Base-by-base conservation (phyloP, 2,329 filamentous ascomycete species). In the Scedosporium apiospermum region DNA sequence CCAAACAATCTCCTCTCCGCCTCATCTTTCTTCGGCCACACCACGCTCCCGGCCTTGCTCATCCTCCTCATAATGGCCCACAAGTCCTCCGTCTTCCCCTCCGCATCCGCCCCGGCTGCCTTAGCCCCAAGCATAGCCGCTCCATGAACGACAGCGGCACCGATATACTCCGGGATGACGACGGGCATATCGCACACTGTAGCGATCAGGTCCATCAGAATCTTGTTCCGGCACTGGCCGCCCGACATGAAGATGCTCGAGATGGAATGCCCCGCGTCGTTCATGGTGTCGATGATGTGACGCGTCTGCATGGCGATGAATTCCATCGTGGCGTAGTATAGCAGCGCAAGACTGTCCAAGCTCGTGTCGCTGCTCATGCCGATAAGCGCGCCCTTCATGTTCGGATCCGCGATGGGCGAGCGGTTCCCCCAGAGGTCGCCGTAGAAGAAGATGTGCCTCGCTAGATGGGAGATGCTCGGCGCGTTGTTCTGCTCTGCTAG, bases 41-140 rank as follows among this genome's bases (percentile, higher is more conserved):
- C 88, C 58, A 92, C 84, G 69, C 88, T 90, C 38, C 93, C 95
- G 7, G 91, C 89, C 81, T 97, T 96, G 78, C 90, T 96, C 88
- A 97, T 95, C 63, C 92, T 86, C 74, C 96, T 91, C 95, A 99
- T 99, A 72, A 99, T 97, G 68, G 87, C 85, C 95, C 95, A 99
- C 65, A 99, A 79, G 49, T 89, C 85, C 78, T 97, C 93, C 0
- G 90, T 93, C 69, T 88, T 87, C 55, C 91, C 90, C 34, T 71
- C 73, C 9, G 72, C 72, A 9, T 89, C 82, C 46, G 82, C 81
- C 70, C 89, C 87, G 6, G 93, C 95, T n/a, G 95, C 95, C 77
- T 98, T 98, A 64, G 92, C 95, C 46, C 95, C 95, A 26, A 99
- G 82, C 93, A 99, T 99, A 63, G 95, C 95, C 6, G 95, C 95